Percentiles rank a stretch among this genome's conserved stretches.
These are phyloP conservation scores for Claviceps monticola DNA, from an alignment of 2,329 filamentous ascomycete genomes.

Conservation along the genomic window DNA sequence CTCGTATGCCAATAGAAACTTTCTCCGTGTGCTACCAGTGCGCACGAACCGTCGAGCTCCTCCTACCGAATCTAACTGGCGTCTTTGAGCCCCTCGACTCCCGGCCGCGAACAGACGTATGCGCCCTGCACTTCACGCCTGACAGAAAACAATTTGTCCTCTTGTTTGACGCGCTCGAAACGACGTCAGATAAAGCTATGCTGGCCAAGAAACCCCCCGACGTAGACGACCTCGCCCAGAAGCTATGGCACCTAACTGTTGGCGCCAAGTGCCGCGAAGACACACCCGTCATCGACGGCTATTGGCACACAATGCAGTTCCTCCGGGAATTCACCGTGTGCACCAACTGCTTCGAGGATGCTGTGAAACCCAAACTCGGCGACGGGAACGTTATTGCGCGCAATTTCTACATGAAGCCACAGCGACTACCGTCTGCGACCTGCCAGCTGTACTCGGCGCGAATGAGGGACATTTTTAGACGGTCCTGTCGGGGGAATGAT, in stretches of 20 bases:
- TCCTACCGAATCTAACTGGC: slow-evolving; percentile 60
- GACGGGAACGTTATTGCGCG: slow-evolving; percentile 41
- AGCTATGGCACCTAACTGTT: slow-evolving; percentile 44
- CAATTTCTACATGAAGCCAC: slow-evolving; percentile 49
- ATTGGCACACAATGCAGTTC: slow-evolving; percentile 67
- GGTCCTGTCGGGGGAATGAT: slow-evolving; percentile 54
- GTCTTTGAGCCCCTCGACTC: slow-evolving; percentile 44
- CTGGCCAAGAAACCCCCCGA: slow-evolving; percentile 35
- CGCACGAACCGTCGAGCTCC: slow-evolving; percentile 52
- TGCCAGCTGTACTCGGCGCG: slow-evolving; percentile 72
- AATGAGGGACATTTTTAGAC: slow-evolving; percentile 62
- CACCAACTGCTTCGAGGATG: slow-evolving; percentile 70
- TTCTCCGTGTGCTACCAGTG: slow-evolving; percentile 69
- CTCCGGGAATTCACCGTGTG: slow-evolving; percentile 73
- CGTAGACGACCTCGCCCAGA: slow-evolving; percentile 46
- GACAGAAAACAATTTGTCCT: slow-evolving; percentile 40
- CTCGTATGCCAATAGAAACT: slow-evolving; percentile 46
- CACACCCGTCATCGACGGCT: slow-evolving; percentile 42
- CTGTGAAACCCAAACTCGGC: slow-evolving; percentile 55
- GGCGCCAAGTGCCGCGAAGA: slow-evolving; percentile 53
- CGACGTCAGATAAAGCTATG: slow-evolving; percentile 36
- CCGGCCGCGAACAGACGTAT: slow-evolving; percentile 39
- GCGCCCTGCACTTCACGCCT: slow-evolving; percentile 50
- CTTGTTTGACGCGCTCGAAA: slow-evolving; percentile 49
- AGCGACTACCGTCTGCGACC: slow-evolving; percentile 37